phyloP scores from a whole-genome alignment of 108 stramenopile genomes.

The Fragilariopsis cylindrus region DNA sequence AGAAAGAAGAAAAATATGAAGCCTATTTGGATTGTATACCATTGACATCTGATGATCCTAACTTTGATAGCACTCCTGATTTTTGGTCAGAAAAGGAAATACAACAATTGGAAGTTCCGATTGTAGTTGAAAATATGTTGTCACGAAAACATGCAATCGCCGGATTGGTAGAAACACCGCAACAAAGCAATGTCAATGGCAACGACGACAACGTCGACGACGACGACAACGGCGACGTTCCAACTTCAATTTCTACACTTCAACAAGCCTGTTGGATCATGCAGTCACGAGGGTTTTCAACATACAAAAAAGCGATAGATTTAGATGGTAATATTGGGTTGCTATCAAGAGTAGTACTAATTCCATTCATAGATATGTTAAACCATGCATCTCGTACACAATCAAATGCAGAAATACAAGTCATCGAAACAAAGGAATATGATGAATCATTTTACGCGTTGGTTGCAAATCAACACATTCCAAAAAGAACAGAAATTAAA shows the following conservation, averaged over 20 bases:
- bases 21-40: constrained; percentile 30
- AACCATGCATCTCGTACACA: constrained; percentile 21
- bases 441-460: constrained; percentile 42
- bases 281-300: constrained; percentile 34
- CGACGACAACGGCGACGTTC: not conserved
- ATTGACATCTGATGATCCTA: constrained; percentile 5
- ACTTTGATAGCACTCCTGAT: constrained; percentile 39
- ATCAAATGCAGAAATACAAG: constrained; percentile 36
- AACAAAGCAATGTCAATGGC: not conserved
- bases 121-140: constrained; percentile 14
- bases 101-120: constrained; percentile 32
- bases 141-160: constrained; percentile 13
- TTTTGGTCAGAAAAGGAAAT: constrained; percentile 40
- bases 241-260: not conserved
- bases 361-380: constrained; percentile 42
- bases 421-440: constrained; percentile 33
- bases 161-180: not conserved
- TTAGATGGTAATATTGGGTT: constrained; percentile 18
- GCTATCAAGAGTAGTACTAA: constrained; percentile 15
- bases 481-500: constrained; percentile 25
- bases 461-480: constrained; percentile 31
- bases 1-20: not conserved
- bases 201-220: not conserved
- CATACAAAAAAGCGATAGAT: constrained; percentile 21
- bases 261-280: constrained; percentile 32